These are phyloP conservation scores for Boletus barrowsii DNA, from an alignment of 768 basidiomycete species.

Conservation along the genomic window DNA sequence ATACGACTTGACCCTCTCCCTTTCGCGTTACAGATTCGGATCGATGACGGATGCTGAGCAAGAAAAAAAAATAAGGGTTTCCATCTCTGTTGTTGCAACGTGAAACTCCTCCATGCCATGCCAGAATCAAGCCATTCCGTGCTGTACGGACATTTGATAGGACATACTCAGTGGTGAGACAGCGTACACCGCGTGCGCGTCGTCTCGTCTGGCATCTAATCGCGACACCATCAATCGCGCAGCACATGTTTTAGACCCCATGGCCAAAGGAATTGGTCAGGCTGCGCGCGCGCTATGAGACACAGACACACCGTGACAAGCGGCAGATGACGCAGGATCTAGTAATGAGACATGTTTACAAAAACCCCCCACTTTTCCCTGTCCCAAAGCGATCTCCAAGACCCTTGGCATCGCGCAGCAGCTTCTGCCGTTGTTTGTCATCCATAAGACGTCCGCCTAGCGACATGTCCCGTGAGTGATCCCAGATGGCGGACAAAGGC, in stretches of 20 bases:
- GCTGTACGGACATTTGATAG: not conserved
- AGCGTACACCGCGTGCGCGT: no score
- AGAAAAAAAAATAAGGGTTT: not conserved
- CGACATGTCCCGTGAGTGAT: conserved; percentile 87
- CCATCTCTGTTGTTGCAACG: conserved; percentile 1
- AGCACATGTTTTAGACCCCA: not conserved
- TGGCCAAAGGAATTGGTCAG: not conserved
- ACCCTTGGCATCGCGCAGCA: conserved; percentile 78
- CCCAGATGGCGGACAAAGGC: conserved; percentile 76
- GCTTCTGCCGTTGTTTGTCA: conserved; percentile 71
- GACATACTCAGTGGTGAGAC: not conserved
- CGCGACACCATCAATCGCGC: not conserved
- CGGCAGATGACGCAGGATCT: not conserved
- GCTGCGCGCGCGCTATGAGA: not conserved
- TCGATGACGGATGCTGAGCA: not conserved
- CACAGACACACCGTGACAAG: conserved; percentile 11
- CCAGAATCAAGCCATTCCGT: not conserved
- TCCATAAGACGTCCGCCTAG: conserved; percentile 87
- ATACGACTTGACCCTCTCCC: not conserved
- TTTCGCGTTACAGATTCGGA: conserved; percentile 4
- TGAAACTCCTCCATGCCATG: conserved; percentile 16
- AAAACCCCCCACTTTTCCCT: conserved; percentile 65
- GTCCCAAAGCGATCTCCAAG: conserved; percentile 82
- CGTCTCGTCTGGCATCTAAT: not conserved
- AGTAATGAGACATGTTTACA: conserved; percentile 28